Percentiles rank a stretch among this genome's conserved stretches.
Evolutionary conservation across 345 rosid species (phyloP).

Genomic region (Camelina hispida): DNA sequence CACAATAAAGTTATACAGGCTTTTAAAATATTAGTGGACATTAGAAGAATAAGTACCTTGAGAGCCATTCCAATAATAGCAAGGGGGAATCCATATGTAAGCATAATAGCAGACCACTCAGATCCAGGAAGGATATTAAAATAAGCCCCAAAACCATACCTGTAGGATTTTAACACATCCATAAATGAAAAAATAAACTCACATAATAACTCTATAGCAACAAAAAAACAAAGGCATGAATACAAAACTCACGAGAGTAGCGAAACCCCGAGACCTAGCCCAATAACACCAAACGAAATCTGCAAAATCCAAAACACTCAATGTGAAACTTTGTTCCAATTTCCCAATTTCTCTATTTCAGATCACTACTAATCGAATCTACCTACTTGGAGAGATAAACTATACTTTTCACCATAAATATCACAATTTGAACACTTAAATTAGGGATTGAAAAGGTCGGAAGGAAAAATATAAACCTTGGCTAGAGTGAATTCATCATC

Average conservation of each 20-base stretch:
- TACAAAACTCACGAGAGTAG: constrained; percentile 77
- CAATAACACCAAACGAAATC: constrained; percentile 94
- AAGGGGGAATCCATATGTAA: constrained; percentile 96
- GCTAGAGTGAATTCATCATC: constrained; percentile 84
- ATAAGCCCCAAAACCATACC: constrained; percentile 96
- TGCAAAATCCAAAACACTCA: constrained; percentile 45
- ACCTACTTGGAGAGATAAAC: not conserved
- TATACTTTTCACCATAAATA: no score
- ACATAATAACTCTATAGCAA: constrained; percentile 16
- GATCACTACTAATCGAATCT: no score
- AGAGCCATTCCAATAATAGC: constrained; percentile 98
- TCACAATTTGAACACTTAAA: no score
- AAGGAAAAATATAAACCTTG: constrained; percentile 53
- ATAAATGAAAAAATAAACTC: not conserved
- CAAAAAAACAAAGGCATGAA: not conserved
- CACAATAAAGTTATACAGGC: not conserved
- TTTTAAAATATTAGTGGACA: not conserved
- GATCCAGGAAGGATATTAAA: constrained; percentile 94
- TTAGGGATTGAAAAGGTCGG: constrained; percentile 10
- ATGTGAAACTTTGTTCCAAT: not conserved
- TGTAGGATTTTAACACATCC: constrained; percentile 41
- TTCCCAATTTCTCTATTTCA: constrained; percentile 9
- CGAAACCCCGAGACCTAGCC: constrained; percentile 76
- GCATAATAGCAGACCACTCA: constrained; percentile 96
- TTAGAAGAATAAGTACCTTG: constrained; percentile 57